Evolutionary conservation across 352 stramenopile species (phyloP), one percentile per base, ranked within the genome.

Genomic region (Plasmopara viticola): DNA sequence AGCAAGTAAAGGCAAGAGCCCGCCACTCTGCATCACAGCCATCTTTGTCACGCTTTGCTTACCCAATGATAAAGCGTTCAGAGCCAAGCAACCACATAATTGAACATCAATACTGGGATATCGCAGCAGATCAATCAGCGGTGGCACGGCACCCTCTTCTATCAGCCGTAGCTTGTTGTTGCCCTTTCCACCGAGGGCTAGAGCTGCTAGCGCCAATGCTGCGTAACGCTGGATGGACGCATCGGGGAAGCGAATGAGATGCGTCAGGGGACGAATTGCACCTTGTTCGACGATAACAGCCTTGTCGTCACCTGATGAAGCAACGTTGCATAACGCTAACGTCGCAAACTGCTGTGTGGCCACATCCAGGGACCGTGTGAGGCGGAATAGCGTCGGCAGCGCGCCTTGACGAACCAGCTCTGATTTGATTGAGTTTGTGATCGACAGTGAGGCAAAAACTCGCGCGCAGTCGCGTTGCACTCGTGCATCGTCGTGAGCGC

Each of bases 221-320:
- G 95, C 94, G 48, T 96, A 98, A 3, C 93, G 78, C 70, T 98
- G 94, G 53, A 98, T 97, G 64, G 98, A 89, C 9, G 94, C 73
- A 53, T 98, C 94, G 5, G 94, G 95, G 58, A 98, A 98, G 15
- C 94, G 75, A 8, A 95, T 78, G 40, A 98, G 63, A 57, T 98
- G 97, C 12, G 95, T 91, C 9, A 98, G 77, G 13, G 95, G 86
- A n/a, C 91, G 80, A 39, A 98, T 74, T 12, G 78, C 85, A 4
- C 91, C 94, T 58, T 97, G 72, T 51, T 97, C 89, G 6, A 98
- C 82, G 51, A 98, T 87, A 41, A 70, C 72, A 28, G 62, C 78
- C 70, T 97, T 97, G 77, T 94, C 83, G 17, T 81, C 84, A 12
- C 74, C 74, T 9, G 68, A 74, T 30, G 74, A 62, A 50, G 75